These are phyloP conservation scores for Phascolomyces articulosus DNA, from an alignment of 371 early-diverging fungal species.

Conservation along the genomic window DNA sequence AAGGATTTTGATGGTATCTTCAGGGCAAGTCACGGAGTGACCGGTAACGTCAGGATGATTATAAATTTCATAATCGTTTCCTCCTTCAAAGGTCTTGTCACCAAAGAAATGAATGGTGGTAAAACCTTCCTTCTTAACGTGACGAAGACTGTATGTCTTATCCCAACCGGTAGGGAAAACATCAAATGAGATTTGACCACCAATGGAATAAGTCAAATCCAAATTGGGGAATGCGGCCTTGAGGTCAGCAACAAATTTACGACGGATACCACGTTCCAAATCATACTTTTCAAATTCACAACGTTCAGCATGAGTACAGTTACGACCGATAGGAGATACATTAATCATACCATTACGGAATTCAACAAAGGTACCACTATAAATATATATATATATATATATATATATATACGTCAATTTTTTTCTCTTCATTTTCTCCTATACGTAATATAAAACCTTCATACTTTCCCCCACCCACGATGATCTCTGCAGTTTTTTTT, in stretches of 20 bases:
- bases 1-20: constrained; percentile 89
- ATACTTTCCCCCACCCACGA: too few relatives aligned
- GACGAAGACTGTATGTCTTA: constrained; percentile 98
- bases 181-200: constrained; percentile 99
- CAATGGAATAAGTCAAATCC: constrained; percentile 96
- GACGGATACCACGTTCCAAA: constrained; percentile 79
- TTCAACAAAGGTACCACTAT: constrained; percentile 99
- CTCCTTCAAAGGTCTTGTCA: constrained; percentile 98
- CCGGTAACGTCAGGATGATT: constrained; percentile 84
- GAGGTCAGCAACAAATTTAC: constrained; percentile 87
- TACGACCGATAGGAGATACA: constrained; percentile 98
- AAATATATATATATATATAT: neutral
- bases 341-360: constrained; percentile 99
- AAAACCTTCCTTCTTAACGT: constrained; percentile 90
- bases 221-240: constrained; percentile 89
- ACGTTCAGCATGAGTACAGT: constrained; percentile 95
- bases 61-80: constrained; percentile 99
- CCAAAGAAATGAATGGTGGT: constrained; percentile 98
- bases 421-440: neutral
- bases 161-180: constrained; percentile 99
- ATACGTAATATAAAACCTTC: neutral
- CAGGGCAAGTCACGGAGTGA: constrained; percentile 89
- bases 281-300: constrained; percentile 95
- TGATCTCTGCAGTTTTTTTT: too few relatives aligned
- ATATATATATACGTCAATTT: neutral